A percentile compares a stretch with the other conserved stretches of the same genome.
phyloP scores from a whole-genome alignment of 306 rosid genomes.

The Gastrolobium bilobum region DNA sequence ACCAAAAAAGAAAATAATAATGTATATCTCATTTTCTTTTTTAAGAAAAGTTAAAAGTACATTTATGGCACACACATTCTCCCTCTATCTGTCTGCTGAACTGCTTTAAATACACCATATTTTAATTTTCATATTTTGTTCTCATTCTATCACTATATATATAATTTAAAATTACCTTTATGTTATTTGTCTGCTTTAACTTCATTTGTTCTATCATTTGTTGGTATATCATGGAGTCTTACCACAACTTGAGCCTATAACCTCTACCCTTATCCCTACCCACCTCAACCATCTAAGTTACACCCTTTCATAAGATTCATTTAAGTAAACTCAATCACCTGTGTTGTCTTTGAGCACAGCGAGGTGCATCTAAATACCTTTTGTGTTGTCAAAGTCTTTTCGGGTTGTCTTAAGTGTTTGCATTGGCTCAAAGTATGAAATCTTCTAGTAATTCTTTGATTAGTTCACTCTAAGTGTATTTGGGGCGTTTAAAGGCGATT shows the following conservation, averaged over 20 bases:
- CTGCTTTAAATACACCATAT: neutral
- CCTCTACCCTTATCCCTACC: neutral
- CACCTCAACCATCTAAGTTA: slow-evolving; percentile 4
- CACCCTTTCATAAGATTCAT: slow-evolving; percentile 10
- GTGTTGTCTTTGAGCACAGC: neutral
- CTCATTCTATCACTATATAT: slow-evolving; percentile 25
- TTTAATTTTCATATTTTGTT: neutral
- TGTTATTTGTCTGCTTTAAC: slow-evolving; percentile 1
- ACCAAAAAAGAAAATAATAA: slow-evolving; percentile 9
- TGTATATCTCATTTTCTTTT: slow-evolving; percentile 4
- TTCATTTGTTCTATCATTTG: slow-evolving; percentile 9
- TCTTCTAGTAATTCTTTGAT: neutral
- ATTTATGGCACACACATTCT: neutral
- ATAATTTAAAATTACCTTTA: neutral
- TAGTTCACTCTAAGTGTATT: slow-evolving; percentile 21
- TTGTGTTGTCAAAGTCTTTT: neutral
- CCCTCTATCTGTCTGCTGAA: neutral
- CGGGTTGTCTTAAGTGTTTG: neutral
- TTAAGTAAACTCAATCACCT: slow-evolving; percentile 29
- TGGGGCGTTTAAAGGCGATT: neutral
- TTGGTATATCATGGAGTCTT: slow-evolving; percentile 6
- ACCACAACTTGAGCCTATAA: slow-evolving; percentile 12
- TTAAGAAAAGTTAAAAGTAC: neutral
- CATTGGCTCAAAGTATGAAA: neutral
- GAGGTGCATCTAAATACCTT: slow-evolving; percentile 6